Percentiles rank a stretch among this genome's conserved stretches.
These are phyloP conservation scores for Tirmania nivea DNA, from an alignment of 495 filamentous ascomycete species.

Conservation along the genomic window DNA sequence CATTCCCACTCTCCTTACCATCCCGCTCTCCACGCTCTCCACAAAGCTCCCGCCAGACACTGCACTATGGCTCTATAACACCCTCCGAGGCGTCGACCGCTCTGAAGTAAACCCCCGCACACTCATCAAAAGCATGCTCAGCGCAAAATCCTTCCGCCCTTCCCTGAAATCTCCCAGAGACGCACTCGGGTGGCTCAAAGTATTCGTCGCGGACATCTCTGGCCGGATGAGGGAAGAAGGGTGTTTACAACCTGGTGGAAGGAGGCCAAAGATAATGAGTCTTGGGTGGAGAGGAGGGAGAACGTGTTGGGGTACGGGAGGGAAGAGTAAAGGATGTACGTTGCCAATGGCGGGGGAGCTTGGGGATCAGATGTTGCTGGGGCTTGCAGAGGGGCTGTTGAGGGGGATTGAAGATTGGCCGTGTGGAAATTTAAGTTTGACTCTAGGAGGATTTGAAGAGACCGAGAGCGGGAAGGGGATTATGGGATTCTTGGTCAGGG, in stretches of 20 bases:
- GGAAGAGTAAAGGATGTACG: constrained; percentile 37
- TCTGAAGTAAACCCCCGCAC: constrained; percentile 29
- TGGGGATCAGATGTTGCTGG: constrained; percentile 50
- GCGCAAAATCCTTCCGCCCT: constrained; percentile 84
- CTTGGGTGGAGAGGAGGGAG: constrained; percentile 46
- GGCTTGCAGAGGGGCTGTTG: constrained; percentile 53
- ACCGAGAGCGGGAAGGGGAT: constrained; percentile 60
- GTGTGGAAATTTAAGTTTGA: constrained; percentile 62
- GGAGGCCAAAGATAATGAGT: constrained; percentile 64
- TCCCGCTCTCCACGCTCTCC: constrained; percentile 27
- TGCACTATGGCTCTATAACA: constrained; percentile 67
- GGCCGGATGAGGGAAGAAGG: constrained; percentile 79
- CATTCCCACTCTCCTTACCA: constrained; percentile 49
- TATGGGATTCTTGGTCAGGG: constrained; percentile 58
- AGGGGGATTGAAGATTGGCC: constrained; percentile 67
- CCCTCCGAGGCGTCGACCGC: constrained; percentile 62
- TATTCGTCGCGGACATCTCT: constrained; percentile 86
- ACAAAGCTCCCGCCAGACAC: constrained; percentile 20
- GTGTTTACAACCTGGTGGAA: constrained; percentile 30
- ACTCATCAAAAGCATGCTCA: constrained; percentile 95
- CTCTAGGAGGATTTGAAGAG: constrained; percentile 79
- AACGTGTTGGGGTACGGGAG: constrained; percentile 23
- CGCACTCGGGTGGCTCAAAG: constrained; percentile 66
- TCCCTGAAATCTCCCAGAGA: constrained; percentile 61
- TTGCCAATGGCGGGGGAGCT: constrained; percentile 51